Conservation (phyloP, 768 basidiomycete genomes). For the Grammothele lineata region DNA sequence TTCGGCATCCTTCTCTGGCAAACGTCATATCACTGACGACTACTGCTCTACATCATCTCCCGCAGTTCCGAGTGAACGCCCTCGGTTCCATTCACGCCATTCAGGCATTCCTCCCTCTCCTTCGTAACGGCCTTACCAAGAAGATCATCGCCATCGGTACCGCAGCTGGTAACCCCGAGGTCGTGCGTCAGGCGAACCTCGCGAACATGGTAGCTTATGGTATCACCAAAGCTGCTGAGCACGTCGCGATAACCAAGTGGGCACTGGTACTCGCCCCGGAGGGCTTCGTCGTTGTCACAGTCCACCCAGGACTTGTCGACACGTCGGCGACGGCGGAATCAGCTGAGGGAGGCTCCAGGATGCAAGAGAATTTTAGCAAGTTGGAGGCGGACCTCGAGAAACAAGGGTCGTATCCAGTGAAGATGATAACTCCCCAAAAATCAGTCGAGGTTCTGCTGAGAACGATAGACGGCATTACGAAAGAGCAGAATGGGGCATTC, state of each 20-base stretch:
- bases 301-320: neutral
- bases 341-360: too few relatives aligned
- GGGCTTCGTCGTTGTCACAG: neutral
- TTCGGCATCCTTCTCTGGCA: too few relatives aligned
- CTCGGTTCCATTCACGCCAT: constrained; percentile 31
- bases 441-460: constrained; percentile 6
- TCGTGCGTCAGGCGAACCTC: too few relatives aligned
- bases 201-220: neutral
- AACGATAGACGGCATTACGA: neutral
- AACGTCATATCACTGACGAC: neutral
- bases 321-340: neutral
- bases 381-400: neutral
- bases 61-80: constrained; percentile 31
- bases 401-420: constrained; percentile 9
- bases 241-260: neutral
- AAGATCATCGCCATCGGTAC: too few relatives aligned
- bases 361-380: neutral
- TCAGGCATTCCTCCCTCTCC: constrained; percentile 35
- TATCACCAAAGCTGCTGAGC: neutral
- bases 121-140: neutral
- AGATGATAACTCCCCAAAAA: constrained; percentile 6
- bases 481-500: constrained; percentile 3
- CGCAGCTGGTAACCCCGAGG: too few relatives aligned
- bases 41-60: neutral
- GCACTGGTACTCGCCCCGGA: neutral